Conservation (phyloP, 352 stramenopile genomes). For the Pythium myriotylum region DNA sequence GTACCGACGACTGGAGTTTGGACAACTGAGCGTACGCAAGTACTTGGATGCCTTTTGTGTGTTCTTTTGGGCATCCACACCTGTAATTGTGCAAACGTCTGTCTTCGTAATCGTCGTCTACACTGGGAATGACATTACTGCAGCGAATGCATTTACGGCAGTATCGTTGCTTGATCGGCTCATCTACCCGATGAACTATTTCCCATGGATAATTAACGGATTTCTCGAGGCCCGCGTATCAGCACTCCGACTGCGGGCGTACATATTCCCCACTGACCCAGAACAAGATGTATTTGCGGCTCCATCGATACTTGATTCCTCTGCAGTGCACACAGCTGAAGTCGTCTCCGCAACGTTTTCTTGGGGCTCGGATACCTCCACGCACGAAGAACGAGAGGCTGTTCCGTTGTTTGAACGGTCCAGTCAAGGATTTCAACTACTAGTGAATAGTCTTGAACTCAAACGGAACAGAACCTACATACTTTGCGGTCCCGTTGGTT, state of each 20-base stretch:
- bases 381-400: not conserved
- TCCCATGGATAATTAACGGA: constrained; percentile 91
- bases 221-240: constrained; percentile 88
- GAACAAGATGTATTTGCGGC: constrained; percentile 3
- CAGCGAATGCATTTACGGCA: constrained; percentile 81
- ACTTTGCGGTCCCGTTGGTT: constrained; percentile 90
- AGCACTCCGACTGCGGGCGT: constrained; percentile 68
- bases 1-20: constrained; percentile 67
- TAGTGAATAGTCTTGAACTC: constrained; percentile 49
- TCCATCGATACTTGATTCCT: not conserved
- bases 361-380: constrained; percentile 16
- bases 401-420: constrained; percentile 19
- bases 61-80: constrained; percentile 90
- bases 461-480: constrained; percentile 48
- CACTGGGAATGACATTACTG: constrained; percentile 68
- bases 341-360: constrained; percentile 35
- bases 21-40: constrained; percentile 73
- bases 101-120: constrained; percentile 84
- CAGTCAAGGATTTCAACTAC: constrained; percentile 39
- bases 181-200: constrained; percentile 92
- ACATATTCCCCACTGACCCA: constrained; percentile 49
- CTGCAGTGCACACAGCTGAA: no score
- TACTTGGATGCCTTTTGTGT: constrained; percentile 90
- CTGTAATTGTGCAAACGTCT: constrained; percentile 83
- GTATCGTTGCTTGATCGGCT: constrained; percentile 88